Evolutionary conservation across 2,329 filamentous ascomycete species (phyloP).

Genomic region (Teratosphaeriaceae sp.): DNA sequence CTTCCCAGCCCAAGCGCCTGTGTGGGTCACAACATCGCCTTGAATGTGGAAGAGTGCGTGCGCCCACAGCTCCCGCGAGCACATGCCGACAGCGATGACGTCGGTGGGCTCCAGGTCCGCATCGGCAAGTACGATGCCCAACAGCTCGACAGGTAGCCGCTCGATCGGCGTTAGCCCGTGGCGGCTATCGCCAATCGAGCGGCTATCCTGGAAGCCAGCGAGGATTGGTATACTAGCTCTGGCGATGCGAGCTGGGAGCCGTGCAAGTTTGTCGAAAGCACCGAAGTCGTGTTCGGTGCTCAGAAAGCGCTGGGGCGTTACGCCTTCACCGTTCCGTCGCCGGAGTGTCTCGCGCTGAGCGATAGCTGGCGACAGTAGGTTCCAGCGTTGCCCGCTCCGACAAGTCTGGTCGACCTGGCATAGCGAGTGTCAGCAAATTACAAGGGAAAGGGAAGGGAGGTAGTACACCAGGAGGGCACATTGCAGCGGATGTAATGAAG

Average conservation of each 20-base stretch:
- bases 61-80: conserved; percentile 8
- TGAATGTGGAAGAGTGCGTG: conserved; percentile 6
- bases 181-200: no score
- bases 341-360: neutral
- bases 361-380: neutral
- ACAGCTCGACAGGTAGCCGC: conserved; percentile 5
- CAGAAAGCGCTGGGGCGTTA: neutral
- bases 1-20: conserved; percentile 4
- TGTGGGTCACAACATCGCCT: neutral
- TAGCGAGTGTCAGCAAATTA: neutral
- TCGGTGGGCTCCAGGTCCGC: neutral
- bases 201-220: no score
- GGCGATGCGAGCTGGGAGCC: neutral
- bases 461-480: no score
- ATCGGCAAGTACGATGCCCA: neutral
- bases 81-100: conserved; percentile 6
- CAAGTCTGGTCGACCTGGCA: conserved; percentile 2
- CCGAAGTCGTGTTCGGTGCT: neutral
- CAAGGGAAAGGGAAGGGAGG: no score
- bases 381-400: neutral
- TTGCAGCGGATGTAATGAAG: no score
- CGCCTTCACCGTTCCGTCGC: neutral
- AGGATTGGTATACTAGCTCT: no score
- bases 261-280: conserved; percentile 3
- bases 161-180: conserved; percentile 8